phyloP scores from a whole-genome alignment of 2,329 filamentous ascomycete species.

The Monosporascus cannonballus region DNA sequence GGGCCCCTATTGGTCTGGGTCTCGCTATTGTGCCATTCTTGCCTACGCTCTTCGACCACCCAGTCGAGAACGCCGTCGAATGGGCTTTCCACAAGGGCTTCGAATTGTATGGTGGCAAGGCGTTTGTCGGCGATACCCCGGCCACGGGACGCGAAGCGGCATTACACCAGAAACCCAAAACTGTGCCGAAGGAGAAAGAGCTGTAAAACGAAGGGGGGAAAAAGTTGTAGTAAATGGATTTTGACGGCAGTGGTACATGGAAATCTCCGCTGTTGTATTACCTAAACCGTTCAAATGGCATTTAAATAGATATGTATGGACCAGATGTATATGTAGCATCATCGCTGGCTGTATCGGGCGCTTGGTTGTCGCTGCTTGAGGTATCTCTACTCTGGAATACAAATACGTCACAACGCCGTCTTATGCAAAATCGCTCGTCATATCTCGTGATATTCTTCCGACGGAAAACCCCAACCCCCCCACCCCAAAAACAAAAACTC shows the following conservation, averaged over 20 bases:
- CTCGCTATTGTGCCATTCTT: slow-evolving; percentile 74
- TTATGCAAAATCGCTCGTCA: neutral
- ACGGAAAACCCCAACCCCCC: too few relatives aligned
- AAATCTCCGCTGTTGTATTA: slow-evolving; percentile 3
- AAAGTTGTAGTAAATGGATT: neutral
- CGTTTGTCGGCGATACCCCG: slow-evolving; percentile 49
- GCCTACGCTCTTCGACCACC: slow-evolving; percentile 81
- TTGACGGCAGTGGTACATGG: neutral
- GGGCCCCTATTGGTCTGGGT: slow-evolving; percentile 83
- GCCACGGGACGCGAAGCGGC: slow-evolving; percentile 45
- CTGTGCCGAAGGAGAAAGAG: slow-evolving; percentile 33
- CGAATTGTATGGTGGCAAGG: slow-evolving; percentile 59
- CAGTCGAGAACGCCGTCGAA: slow-evolving; percentile 86
- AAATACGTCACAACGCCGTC: too few relatives aligned
- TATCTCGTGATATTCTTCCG: neutral
- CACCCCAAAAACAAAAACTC: neutral
- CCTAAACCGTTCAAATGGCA: too few relatives aligned
- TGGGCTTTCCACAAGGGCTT: slow-evolving; percentile 85
- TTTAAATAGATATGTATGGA: too few relatives aligned
- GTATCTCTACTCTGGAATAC: too few relatives aligned
- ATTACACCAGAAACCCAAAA: slow-evolving; percentile 39
- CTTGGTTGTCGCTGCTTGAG: too few relatives aligned
- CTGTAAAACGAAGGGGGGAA: slow-evolving; percentile 10
- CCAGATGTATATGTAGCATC: too few relatives aligned
- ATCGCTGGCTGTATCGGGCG: too few relatives aligned